A percentile compares a stretch with the other conserved stretches of the same genome.
Evolutionary conservation across 2,329 filamentous ascomycete genomes (phyloP).

Genomic region (Knufia petricola): DNA sequence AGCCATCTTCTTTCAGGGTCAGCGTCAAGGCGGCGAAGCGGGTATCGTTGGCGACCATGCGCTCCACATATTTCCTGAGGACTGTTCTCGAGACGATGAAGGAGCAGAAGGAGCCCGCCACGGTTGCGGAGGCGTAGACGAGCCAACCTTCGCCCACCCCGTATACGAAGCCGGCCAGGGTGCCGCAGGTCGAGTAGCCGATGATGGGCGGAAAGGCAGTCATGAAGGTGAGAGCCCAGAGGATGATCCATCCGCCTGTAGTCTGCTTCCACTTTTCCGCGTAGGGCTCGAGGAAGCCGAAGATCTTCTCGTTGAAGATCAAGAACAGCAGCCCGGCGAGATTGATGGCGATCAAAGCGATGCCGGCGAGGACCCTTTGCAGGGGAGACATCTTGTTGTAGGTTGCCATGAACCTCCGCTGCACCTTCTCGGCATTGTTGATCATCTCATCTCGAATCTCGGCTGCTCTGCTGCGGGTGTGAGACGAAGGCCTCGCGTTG

Average conservation of each 20-base stretch:
- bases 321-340: slow-evolving; percentile 59
- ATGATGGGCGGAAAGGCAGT: slow-evolving; percentile 81
- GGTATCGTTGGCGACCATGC: slow-evolving; percentile 70
- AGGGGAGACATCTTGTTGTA: slow-evolving; percentile 38
- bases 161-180: slow-evolving; percentile 61
- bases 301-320: slow-evolving; percentile 70
- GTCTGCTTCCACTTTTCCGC: slow-evolving; percentile 69
- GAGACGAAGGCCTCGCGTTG: not conserved
- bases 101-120: slow-evolving; percentile 65
- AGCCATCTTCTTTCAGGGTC: slow-evolving; percentile 79
- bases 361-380: slow-evolving; percentile 52
- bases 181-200: slow-evolving; percentile 71
- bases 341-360: slow-evolving; percentile 42
- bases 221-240: slow-evolving; percentile 64
- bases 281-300: slow-evolving; percentile 61
- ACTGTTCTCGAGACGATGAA: slow-evolving; percentile 75
- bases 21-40: slow-evolving; percentile 81
- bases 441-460: slow-evolving; percentile 30
- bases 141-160: slow-evolving; percentile 69
- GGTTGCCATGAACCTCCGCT: slow-evolving; percentile 26
- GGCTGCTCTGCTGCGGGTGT: slow-evolving; percentile 1
- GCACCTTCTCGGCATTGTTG: slow-evolving; percentile 28
- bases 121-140: slow-evolving; percentile 67
- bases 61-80: slow-evolving; percentile 66
- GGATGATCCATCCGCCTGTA: slow-evolving; percentile 60